Conservation (phyloP, 352 stramenopile species). For the Pythium pyrilobum region DNA sequence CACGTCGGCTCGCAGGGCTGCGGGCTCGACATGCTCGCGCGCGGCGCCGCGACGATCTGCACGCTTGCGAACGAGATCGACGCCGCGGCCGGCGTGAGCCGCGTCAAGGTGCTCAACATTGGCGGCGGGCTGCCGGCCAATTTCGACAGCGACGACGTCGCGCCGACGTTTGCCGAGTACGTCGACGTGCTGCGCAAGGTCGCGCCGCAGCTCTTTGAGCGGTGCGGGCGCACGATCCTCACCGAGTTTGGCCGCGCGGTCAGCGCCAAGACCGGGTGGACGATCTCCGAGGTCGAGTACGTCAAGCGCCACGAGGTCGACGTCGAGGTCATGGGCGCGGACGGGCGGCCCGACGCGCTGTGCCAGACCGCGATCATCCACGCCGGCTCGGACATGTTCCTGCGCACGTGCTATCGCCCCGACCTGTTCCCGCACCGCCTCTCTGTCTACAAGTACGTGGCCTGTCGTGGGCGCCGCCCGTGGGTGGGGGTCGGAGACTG, state of each 20-base stretch:
- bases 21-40: constrained; percentile 81
- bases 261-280: constrained; percentile 83
- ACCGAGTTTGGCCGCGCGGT: constrained; percentile 90
- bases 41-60: constrained; percentile 58
- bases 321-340: constrained; percentile 6
- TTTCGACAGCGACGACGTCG: constrained; percentile 70
- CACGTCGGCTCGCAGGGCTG: constrained; percentile 86
- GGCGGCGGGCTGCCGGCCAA: constrained; percentile 88
- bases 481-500: not conserved
- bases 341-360: constrained; percentile 20
- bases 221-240: constrained; percentile 69
- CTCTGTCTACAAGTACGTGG: constrained; percentile 75
- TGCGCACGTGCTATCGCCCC: constrained; percentile 83
- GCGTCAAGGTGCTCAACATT: constrained; percentile 88
- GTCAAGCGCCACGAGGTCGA: constrained; percentile 65
- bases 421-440: constrained; percentile 76
- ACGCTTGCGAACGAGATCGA: constrained; percentile 86
- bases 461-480: not conserved
- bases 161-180: constrained; percentile 81
- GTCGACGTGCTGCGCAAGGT: constrained; percentile 57
- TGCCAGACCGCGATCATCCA: constrained; percentile 83
- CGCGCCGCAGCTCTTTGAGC: constrained; percentile 81
- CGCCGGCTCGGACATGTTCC: constrained; percentile 86
- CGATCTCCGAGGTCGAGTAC: constrained; percentile 88
- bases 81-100: constrained; percentile 50